Conservation (phyloP, 2,329 filamentous ascomycete species). For the Talaromyces sp. region DNA sequence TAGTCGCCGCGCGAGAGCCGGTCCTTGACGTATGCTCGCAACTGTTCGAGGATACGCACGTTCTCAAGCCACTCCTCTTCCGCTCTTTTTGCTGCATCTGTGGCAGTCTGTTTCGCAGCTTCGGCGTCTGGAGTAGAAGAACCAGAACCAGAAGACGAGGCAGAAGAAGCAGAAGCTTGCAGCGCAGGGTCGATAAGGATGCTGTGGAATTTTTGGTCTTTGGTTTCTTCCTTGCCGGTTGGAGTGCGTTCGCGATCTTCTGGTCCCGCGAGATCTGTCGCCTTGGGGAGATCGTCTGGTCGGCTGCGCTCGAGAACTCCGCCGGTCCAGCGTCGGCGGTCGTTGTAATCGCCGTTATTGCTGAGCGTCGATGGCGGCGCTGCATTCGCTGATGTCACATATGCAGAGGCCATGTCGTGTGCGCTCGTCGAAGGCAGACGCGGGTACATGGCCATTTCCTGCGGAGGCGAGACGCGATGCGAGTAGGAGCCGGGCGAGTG, state of each 20-base stretch:
- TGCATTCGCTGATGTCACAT: constrained; percentile 47
- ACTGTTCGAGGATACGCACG: constrained; percentile 56
- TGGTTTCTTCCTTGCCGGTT: constrained; percentile 19
- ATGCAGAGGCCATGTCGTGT: constrained; percentile 48
- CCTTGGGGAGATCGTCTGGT: constrained; percentile 31
- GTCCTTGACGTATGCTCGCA: constrained; percentile 52
- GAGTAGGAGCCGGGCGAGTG: constrained; percentile 53
- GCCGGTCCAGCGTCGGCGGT: constrained; percentile 56
- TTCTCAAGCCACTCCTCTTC: constrained; percentile 59
- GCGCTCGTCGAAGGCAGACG: constrained; percentile 56
- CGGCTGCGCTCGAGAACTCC: constrained; percentile 53
- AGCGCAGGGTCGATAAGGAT: constrained; percentile 40
- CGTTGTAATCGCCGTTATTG: constrained; percentile 54
- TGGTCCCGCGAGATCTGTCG: constrained; percentile 10
- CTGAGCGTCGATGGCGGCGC: constrained; percentile 56
- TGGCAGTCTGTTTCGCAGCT: constrained; percentile 29
- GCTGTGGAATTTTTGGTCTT: constrained; percentile 21
- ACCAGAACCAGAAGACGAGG: not conserved
- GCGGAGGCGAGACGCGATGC: constrained; percentile 47
- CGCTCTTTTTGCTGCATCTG: constrained; percentile 33
- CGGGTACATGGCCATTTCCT: constrained; percentile 54
- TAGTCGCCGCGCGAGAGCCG: constrained; percentile 50
- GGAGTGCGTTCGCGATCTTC: constrained; percentile 23
- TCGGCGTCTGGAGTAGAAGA: constrained; percentile 24
- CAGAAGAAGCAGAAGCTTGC: not conserved